A percentile compares a stretch with the other conserved stretches of the same genome.
Evolutionary conservation across 225 moss, liverwort and hornwort species (phyloP).

Genomic region (Marchantia polymorpha): DNA sequence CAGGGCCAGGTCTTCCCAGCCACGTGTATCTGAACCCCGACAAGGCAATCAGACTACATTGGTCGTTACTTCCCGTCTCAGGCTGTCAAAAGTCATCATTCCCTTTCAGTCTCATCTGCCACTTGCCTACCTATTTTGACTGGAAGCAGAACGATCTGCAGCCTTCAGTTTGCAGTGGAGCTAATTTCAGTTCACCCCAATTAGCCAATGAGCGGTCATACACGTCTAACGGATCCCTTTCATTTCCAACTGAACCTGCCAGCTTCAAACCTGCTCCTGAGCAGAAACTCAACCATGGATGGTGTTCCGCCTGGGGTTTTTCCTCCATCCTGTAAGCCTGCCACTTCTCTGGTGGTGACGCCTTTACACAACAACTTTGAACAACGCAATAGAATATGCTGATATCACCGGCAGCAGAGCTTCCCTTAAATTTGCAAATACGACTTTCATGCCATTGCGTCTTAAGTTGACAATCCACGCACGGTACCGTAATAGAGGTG

Average conservation of each 20-base stretch:
- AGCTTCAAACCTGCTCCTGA: neutral
- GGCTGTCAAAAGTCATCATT: neutral
- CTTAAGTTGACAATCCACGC: no score
- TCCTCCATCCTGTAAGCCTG: neutral
- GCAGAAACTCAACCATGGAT: neutral
- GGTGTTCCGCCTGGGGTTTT: neutral
- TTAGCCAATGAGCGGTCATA: neutral
- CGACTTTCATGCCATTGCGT: no score
- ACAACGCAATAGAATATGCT: no score
- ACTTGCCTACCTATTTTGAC: conserved; percentile 6
- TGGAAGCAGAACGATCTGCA: neutral
- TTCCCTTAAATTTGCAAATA: no score
- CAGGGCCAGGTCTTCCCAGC: neutral
- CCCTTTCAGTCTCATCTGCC: neutral
- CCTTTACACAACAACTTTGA: neutral
- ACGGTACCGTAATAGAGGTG: no score
- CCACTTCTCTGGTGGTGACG: neutral
- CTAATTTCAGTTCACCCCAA: neutral
- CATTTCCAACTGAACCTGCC: neutral
- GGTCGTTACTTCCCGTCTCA: neutral
- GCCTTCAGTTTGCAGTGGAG: neutral
- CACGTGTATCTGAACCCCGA: neutral
- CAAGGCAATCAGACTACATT: neutral
- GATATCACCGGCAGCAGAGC: no score
- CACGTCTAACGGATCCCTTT: neutral